These are phyloP conservation scores for Pascua sp. DNA, from an alignment of 1,284 basidiomycete genomes.

Conservation along the genomic window DNA sequence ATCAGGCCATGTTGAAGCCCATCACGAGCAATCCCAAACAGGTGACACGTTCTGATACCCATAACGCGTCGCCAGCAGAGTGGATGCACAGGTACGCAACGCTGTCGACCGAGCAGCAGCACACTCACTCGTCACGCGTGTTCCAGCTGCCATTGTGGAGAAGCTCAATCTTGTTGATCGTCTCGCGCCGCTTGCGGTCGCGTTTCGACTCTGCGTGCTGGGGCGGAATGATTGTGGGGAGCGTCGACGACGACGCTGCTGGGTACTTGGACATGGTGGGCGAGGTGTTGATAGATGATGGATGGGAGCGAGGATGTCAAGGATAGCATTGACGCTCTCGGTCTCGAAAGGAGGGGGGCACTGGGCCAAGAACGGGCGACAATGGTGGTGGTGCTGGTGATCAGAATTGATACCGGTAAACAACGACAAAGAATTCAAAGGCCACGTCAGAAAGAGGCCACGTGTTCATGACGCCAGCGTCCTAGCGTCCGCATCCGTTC, in stretches of 20 bases:
- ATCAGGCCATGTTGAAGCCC: neutral
- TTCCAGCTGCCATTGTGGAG: slow-evolving; percentile 52
- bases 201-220: slow-evolving; percentile 49
- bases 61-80: neutral
- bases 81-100: neutral
- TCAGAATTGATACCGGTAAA: neutral
- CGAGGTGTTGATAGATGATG: neutral
- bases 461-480: no score
- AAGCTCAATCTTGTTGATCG: slow-evolving; percentile 53
- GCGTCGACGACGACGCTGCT: slow-evolving; percentile 6
- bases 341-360: neutral
- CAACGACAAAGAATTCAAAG: no score
- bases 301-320: neutral
- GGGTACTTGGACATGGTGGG: slow-evolving; percentile 22
- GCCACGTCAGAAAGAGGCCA: no score
- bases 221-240: slow-evolving; percentile 38
- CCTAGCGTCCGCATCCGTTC: no score
- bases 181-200: slow-evolving; percentile 54
- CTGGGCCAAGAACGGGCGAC: neutral
- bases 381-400: neutral
- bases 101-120: neutral
- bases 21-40: no score
- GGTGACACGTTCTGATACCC: no score
- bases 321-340: neutral
- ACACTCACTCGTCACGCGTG: slow-evolving; percentile 51